These are phyloP conservation scores for Volutella citrinella DNA, from an alignment of 2,329 filamentous ascomycete genomes.

Conservation along the genomic window DNA sequence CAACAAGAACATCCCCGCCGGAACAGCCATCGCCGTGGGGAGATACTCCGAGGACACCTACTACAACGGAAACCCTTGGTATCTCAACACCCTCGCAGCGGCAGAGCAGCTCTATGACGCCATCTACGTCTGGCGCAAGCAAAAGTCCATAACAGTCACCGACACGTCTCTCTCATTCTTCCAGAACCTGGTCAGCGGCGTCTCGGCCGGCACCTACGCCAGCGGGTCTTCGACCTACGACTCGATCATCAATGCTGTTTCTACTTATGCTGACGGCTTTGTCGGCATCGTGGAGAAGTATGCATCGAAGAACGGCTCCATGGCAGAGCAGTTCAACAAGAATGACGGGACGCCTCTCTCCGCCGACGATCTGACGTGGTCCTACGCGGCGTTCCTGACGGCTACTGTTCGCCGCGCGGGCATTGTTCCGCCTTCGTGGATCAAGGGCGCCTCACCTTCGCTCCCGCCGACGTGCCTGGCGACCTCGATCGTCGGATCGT, in stretches of 20 bases:
- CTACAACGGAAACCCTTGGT: conserved; percentile 79
- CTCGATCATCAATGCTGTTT: conserved; percentile 54
- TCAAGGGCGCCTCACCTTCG: conserved; percentile 40
- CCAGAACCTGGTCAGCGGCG: conserved; percentile 57
- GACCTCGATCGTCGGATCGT: conserved; percentile 47
- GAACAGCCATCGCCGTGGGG: conserved; percentile 60
- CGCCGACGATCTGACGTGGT: conserved; percentile 69
- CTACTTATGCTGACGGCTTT: conserved; percentile 59
- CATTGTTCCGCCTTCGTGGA: conserved; percentile 56
- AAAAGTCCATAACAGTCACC: conserved; percentile 63
- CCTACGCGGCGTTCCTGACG: conserved; percentile 68
- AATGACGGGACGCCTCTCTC: conserved; percentile 53
- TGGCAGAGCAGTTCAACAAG: conserved; percentile 66
- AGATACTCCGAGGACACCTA: conserved; percentile 72
- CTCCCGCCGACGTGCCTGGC: conserved; percentile 48
- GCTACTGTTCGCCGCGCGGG: conserved; percentile 55
- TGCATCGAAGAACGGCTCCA: conserved; percentile 56
- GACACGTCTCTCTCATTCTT: conserved; percentile 69
- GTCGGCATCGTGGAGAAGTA: conserved; percentile 62
- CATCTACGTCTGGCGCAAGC: conserved; percentile 65
- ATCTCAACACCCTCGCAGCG: conserved; percentile 70
- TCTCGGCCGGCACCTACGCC: conserved; percentile 61
- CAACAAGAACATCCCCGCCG: conserved; percentile 62
- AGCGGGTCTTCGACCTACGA: conserved; percentile 46
- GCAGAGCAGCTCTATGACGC: conserved; percentile 80